Percentiles rank a stretch among this genome's conserved stretches.
These are phyloP conservation scores for Vitis hybrid DNA, from an alignment of 177 flowering plant species.

Conservation along the genomic window DNA sequence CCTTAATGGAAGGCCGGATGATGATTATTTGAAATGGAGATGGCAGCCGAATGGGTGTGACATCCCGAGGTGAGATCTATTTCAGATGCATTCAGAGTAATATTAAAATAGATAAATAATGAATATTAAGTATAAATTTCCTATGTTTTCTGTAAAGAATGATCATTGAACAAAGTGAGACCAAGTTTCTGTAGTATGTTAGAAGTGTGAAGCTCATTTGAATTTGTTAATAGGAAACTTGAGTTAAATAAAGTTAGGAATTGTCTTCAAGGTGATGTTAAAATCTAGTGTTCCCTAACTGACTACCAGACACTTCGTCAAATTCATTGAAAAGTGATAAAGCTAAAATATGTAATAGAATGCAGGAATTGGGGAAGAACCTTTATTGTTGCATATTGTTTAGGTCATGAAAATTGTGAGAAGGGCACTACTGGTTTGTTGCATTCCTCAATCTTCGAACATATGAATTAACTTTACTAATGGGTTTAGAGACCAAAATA, in stretches of 20 bases:
- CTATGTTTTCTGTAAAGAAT: not conserved
- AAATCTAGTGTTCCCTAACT: no score
- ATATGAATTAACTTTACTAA: not conserved
- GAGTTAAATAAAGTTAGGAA: not conserved
- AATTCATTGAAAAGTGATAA: no score
- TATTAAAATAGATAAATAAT: not conserved
- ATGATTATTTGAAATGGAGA: constrained; percentile 63
- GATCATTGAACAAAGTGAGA: no score
- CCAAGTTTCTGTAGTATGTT: no score
- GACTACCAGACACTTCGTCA: no score
- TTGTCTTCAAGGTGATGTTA: no score
- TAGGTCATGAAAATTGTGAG: not conserved
- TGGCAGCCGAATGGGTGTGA: constrained; percentile 85
- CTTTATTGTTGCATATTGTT: not conserved
- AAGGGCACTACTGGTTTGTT: not conserved
- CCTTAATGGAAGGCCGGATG: constrained; percentile 74
- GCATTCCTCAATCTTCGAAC: not conserved
- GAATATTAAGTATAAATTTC: not conserved
- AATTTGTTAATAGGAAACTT: not conserved
- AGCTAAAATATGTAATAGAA: not conserved
- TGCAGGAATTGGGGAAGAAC: not conserved
- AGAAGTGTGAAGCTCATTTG: no score
- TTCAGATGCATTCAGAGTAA: not conserved
- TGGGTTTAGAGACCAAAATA: not conserved
- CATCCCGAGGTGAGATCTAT: constrained; percentile 64